Percentiles rank a stretch among this genome's conserved stretches.
phyloP scores from a whole-genome alignment of 129 eudicot genomes.

The Pittosporum tobira region DNA sequence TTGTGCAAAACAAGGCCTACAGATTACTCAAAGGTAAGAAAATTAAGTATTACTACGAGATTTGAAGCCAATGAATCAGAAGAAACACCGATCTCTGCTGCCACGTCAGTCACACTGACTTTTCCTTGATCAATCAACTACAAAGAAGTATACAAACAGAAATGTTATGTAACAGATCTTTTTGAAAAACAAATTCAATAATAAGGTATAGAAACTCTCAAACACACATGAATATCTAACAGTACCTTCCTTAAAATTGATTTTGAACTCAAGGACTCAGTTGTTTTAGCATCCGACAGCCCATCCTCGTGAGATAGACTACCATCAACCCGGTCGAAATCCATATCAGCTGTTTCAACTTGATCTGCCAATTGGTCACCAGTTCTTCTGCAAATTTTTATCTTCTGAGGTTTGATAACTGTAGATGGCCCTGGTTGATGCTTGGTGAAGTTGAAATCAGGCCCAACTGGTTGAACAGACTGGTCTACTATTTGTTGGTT shows the following conservation, averaged over 20 bases:
- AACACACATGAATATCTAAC: not conserved
- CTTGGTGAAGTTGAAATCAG: constrained; percentile 16
- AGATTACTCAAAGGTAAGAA: constrained; percentile 2
- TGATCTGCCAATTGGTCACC: constrained; percentile 34
- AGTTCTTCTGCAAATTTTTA: constrained; percentile 29
- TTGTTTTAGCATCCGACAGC: constrained; percentile 23
- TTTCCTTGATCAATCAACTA: constrained; percentile 60
- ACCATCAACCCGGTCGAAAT: constrained; percentile 24
- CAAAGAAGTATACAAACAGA: constrained; percentile 12
- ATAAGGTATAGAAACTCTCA: not conserved
- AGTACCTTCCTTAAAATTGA: constrained; percentile 63
- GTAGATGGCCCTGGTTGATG: constrained; percentile 3
- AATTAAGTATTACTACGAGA: constrained; percentile 45
- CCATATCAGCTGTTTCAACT: constrained; percentile 23
- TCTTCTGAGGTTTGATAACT: constrained; percentile 22
- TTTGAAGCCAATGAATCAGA: constrained; percentile 43
- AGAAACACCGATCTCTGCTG: constrained; percentile 57
- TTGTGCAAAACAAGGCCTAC: too few species aligned
- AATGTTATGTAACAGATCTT: not conserved
- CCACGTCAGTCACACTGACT: constrained; percentile 54
- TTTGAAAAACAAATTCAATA: not conserved
- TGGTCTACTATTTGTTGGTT: constrained; percentile 21
- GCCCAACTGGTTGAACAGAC: constrained; percentile 33
- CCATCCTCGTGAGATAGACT: constrained; percentile 20
- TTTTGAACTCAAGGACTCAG: constrained; percentile 31